phyloP scores from a whole-genome alignment of 805 yeast species.

The Grigorovia humatica region DNA sequence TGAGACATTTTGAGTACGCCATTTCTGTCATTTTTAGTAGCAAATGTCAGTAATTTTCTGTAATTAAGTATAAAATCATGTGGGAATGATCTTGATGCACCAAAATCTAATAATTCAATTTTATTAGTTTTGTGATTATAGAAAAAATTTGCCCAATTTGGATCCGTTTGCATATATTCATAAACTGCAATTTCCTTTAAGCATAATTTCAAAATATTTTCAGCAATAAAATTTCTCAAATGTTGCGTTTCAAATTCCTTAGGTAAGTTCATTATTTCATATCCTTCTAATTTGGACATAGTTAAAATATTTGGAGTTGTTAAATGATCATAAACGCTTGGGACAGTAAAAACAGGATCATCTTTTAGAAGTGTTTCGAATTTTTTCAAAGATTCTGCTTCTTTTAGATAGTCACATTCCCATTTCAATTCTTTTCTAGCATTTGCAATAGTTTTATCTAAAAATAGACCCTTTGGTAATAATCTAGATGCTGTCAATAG shows the following conservation, averaged over 20 bases:
- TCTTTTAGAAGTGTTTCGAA: constrained; percentile 53
- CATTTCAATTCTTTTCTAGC: constrained; percentile 89
- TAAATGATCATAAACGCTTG: constrained; percentile 64
- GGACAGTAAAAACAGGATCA: constrained; percentile 62
- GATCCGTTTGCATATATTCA: constrained; percentile 96
- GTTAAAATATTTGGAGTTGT: constrained; percentile 80
- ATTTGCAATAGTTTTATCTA: constrained; percentile 85
- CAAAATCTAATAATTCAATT: constrained; percentile 86
- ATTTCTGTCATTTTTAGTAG: constrained; percentile 56
- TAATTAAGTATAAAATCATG: constrained; percentile 61
- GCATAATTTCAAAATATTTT: constrained; percentile 78
- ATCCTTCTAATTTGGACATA: constrained; percentile 81
- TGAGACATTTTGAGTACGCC: constrained; percentile 55
- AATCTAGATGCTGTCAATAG: constrained; percentile 77
- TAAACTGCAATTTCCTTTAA: constrained; percentile 74
- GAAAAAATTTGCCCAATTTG: constrained; percentile 96
- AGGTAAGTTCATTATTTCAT: constrained; percentile 66
- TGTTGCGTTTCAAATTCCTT: constrained; percentile 47
- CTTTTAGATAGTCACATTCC: constrained; percentile 95
- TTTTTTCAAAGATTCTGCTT: constrained; percentile 63
- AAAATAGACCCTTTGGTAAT: constrained; percentile 82
- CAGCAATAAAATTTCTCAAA: constrained; percentile 70
- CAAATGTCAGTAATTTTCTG: constrained; percentile 60
- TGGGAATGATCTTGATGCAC: constrained; percentile 79
- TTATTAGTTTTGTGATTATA: constrained; percentile 61